Evolutionary conservation across 352 stramenopile genomes (phyloP), one percentile per base, ranked within the genome.

Genomic region (Poterioochromonas sp.): DNA sequence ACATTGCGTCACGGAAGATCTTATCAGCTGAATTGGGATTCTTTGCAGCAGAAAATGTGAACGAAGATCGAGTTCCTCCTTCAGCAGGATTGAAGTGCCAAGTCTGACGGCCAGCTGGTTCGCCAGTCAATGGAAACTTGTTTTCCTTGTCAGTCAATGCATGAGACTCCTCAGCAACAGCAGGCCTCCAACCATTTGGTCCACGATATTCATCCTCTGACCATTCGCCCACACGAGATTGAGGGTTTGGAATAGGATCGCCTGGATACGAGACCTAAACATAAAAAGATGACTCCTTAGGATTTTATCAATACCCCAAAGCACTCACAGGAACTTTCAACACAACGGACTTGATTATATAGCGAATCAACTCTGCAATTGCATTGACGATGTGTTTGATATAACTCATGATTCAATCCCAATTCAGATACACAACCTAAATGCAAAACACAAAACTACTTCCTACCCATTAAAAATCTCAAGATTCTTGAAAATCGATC

Each of bases 1-100:
- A 68, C 26, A 80, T 71, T 68, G 84, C 73, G 32, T 78, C 41
- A 12, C 84, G 81, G 35, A 88, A 76, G 35, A 88, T 32, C 76
- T 84, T 83, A 60, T 88, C 85, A 2, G 73, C 63, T 8, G 82
- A 58, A 80, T 88, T 88, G 29, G 83, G 83, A 65, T 88, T 87
- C 20, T 76, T 68, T 2, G 76, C 35, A 20, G 85, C 51, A 74
- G 81, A 81, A 73, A 88, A 88, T 12, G 69, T 47, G 37, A n/a
- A 18, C 34, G 11, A 32, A 34, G 2, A 65, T 49, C n/a, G n/a
- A 35, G n/a, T 29, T 65, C 11, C n/a, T 49, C 0, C 43, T 29
- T 37, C 69, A 37, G n/a, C 76, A 49, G 39, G 62, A 0, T 76
- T 51, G 37, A 54, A 78, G 53, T 83, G 44, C 83, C 83, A 87